Base-by-base conservation (phyloP, 108 stramenopile genomes). In the Fistulifera solaris region DNA sequence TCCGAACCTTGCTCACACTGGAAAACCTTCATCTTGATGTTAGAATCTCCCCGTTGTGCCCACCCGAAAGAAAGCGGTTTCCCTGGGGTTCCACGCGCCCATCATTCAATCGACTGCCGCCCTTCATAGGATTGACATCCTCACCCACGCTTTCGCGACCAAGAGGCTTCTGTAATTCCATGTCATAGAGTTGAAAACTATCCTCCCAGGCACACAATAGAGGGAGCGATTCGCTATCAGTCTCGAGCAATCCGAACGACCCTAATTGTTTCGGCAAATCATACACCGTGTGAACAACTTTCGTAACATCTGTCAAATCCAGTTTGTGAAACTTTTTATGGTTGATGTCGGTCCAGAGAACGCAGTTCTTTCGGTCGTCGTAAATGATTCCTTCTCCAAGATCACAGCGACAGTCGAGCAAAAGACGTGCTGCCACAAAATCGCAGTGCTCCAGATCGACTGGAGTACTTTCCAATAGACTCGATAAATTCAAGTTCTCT, bases 181-280 rank as follows among this genome's bases (percentile, higher is more conserved):
- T 14, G 41, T 74, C 57, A 42, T 65, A 74, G 22, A 74, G 1
- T 52, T 75, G 73, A 62, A 75, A 75, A 5, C 73, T 64, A 51
- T 75, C 73, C 39, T 75, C 73, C 67, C 67, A 75, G 5, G 73
- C 73, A 35, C 59, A 71, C 24, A 75, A 40, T 48, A 70, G 65
- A n/a, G 44, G 44, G 11, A 45, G 44, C 44, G 44, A 45, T 11
- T 17, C 21, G 16, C 63, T 62, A 18, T 52, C 60, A 17, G 54
- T 28, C 1, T 25, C 56, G 19, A 61, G 49, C 50, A 75, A 43
- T 7, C 55, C 67, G 54, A 69, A 69, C 2, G 67, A 52, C 18
- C 68, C n/a, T 4, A 75, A 27, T 59, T 61, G 64, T 48, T 69
- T 65, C 35, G 67, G 63, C n/a, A 75, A 27, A 12, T 44, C 21